Evolutionary conservation across 257 asterid genomes (phyloP).

Genomic region (Solanum rostratum): DNA sequence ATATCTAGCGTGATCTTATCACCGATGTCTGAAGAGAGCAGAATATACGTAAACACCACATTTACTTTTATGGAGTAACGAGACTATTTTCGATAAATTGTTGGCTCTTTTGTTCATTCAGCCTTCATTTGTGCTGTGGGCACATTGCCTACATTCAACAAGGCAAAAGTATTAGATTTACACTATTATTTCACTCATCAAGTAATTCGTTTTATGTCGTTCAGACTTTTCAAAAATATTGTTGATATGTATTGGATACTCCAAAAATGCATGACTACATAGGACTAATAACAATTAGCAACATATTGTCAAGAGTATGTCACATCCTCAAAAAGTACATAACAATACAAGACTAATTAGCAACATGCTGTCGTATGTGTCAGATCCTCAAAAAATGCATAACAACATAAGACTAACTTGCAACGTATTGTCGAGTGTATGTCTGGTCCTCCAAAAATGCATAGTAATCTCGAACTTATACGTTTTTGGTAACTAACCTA

Average conservation of each 20-base stretch:
- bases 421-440: not conserved
- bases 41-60: not conserved
- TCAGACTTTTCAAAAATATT: not conserved
- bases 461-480: not conserved
- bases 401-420: not conserved
- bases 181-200: not conserved
- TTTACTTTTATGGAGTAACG: not conserved
- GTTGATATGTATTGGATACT: not conserved
- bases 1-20: not conserved
- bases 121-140: constrained; percentile 42
- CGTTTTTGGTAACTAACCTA: not conserved
- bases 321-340: not conserved
- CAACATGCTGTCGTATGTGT: not conserved
- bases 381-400: not conserved
- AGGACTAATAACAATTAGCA: not conserved
- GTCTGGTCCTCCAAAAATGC: not conserved
- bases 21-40: not conserved
- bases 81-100: not conserved
- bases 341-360: not conserved
- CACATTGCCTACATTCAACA: constrained; percentile 31
- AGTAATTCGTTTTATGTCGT: not conserved
- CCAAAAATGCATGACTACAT: not conserved
- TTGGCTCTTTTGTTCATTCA: constrained; percentile 37
- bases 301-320: not conserved
- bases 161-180: not conserved